Percentiles rank a stretch among this genome's conserved stretches.
Evolutionary conservation across 495 filamentous ascomycete genomes (phyloP).

Genomic region (Lentithecium fluviatile): DNA sequence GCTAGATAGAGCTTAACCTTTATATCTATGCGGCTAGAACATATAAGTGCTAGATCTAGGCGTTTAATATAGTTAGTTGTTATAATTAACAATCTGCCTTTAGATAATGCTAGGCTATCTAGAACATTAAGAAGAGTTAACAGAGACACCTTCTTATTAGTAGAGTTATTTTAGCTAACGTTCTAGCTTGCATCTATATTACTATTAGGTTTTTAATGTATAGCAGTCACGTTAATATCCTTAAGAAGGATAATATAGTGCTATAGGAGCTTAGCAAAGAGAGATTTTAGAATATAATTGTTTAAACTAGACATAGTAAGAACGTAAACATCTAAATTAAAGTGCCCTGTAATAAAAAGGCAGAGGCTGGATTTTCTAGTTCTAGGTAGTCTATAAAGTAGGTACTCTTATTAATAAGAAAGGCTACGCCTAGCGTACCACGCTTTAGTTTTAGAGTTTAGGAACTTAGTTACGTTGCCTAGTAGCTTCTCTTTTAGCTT

Average conservation of each 20-base stretch:
- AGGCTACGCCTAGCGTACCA: conserved; percentile 12
- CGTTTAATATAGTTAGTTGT: conserved; percentile 32
- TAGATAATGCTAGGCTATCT: conserved; percentile 27
- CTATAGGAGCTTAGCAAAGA: conserved; percentile 30
- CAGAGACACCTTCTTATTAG: conserved; percentile 23
- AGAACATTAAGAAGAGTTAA: conserved; percentile 35
- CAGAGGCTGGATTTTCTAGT: conserved; percentile 26
- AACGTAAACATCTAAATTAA: background rate
- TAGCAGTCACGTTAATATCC: conserved; percentile 31
- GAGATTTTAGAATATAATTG: background rate
- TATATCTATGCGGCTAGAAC: conserved; percentile 35
- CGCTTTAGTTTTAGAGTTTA: conserved; percentile 16
- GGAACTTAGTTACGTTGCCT: conserved; percentile 11
- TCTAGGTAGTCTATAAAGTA: conserved; percentile 17
- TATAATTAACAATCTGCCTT: conserved; percentile 35
- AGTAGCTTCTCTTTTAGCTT: conserved; percentile 17
- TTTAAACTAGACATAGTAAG: too few species aligned
- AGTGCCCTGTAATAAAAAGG: conserved; percentile 5
- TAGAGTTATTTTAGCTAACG: conserved; percentile 1
- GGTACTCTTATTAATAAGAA: conserved; percentile 13
- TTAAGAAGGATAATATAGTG: conserved; percentile 34
- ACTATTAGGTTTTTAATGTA: conserved; percentile 4
- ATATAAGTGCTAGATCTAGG: conserved; percentile 33
- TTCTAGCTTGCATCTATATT: conserved; percentile 3
- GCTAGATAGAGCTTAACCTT: conserved; percentile 25